A percentile compares a stretch with the other conserved stretches of the same genome.
These are phyloP conservation scores for Scutellaria barbata DNA, from an alignment of 257 asterid species.

Conservation along the genomic window DNA sequence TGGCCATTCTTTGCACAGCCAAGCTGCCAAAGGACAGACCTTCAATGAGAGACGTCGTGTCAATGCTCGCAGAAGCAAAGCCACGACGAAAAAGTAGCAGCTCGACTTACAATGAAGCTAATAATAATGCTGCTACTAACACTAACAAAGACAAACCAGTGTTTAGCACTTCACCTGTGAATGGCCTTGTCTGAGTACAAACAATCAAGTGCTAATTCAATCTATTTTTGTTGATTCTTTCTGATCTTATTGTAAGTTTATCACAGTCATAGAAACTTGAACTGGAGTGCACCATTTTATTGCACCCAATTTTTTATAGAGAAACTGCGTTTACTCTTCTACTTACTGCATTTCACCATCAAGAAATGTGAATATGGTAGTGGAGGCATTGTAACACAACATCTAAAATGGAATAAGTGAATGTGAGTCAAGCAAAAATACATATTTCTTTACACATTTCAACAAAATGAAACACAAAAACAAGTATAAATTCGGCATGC, in stretches of 20 bases:
- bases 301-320: neutral
- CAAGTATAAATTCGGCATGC: neutral
- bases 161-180: slow-evolving; percentile 50
- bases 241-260: neutral
- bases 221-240: too few relatives aligned
- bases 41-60: slow-evolving; percentile 59
- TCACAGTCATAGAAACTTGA: slow-evolving; percentile 14
- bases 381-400: neutral
- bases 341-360: too few relatives aligned
- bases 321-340: slow-evolving; percentile 13
- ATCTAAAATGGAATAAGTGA: neutral
- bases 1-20: slow-evolving; percentile 58
- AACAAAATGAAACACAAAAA: slow-evolving; percentile 3
- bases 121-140: neutral
- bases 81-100: slow-evolving; percentile 54
- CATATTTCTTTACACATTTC: neutral
- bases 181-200: slow-evolving; percentile 36
- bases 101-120: neutral
- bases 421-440: too few relatives aligned
- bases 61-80: slow-evolving; percentile 65
- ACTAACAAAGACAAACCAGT: slow-evolving; percentile 43
- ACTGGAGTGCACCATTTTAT: slow-evolving; percentile 7
- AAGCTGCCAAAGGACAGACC: slow-evolving; percentile 61
- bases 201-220: too few relatives aligned
- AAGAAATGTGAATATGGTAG: neutral